These are phyloP conservation scores for Pseudonitzschia multiseries DNA, from an alignment of 108 stramenopile species.

Conservation along the genomic window DNA sequence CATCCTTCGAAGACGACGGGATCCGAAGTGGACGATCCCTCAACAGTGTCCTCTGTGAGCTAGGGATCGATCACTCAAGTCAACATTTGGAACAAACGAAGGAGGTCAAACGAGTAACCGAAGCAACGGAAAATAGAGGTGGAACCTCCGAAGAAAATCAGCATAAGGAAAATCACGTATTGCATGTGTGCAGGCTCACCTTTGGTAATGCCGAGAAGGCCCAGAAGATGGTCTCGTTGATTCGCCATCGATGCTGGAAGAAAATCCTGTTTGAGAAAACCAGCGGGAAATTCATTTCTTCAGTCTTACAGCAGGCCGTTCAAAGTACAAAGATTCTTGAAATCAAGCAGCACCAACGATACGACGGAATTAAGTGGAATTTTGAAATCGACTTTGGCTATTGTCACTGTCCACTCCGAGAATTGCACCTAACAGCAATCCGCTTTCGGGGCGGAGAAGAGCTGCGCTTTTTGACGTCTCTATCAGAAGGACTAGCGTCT, in stretches of 20 bases:
- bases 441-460: conserved; percentile 8
- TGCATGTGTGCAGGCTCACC: neutral
- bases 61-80: neutral
- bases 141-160: neutral
- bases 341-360: neutral
- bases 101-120: neutral
- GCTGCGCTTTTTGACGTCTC: neutral
- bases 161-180: neutral
- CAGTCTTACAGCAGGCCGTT: neutral
- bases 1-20: conserved; percentile 11
- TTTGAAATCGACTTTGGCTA: neutral
- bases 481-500: neutral
- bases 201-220: neutral
- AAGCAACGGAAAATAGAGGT: neutral
- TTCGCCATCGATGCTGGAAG: neutral
- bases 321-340: neutral
- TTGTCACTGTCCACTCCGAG: neutral
- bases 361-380: conserved; percentile 6
- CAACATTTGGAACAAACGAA: neutral
- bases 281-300: neutral
- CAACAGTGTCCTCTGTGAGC: neutral
- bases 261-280: neutral
- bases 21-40: conserved; percentile 3
- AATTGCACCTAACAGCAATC: neutral
- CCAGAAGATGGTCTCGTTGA: neutral